Evolutionary conservation across 73 alveolate species (phyloP).

Genomic region (Paramecium sexaurelia): DNA sequence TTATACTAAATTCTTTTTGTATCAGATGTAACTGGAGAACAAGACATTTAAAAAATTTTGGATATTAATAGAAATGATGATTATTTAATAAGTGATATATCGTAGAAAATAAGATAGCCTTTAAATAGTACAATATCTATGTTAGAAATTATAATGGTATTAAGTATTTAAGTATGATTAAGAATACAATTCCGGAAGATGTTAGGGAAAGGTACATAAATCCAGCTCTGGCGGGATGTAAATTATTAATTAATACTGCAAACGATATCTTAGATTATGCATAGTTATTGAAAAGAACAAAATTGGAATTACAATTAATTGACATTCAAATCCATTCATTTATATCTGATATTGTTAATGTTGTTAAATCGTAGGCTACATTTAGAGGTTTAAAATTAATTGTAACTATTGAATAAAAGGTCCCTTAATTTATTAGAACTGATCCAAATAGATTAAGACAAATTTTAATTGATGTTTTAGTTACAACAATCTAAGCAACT

Average conservation of each 20-base stretch:
- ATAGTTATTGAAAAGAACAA: neutral
- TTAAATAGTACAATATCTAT: neutral
- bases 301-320: neutral
- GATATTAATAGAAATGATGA: neutral
- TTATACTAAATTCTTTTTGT: neutral
- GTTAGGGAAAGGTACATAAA: neutral
- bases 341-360: neutral
- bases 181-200: neutral
- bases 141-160: neutral
- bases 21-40: neutral
- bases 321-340: neutral
- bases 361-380: neutral
- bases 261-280: neutral
- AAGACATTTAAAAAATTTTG: neutral
- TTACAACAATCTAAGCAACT: neutral
- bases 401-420: neutral
- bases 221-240: slow-evolving; percentile 12
- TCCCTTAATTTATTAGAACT: neutral
- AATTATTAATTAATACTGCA: neutral
- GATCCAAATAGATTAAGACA: slow-evolving; percentile 32
- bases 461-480: neutral
- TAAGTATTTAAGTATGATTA: neutral
- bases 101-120: neutral
- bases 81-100: neutral
- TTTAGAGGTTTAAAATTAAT: neutral